A percentile compares a stretch with the other conserved stretches of the same genome.
These are phyloP conservation scores for Chloromonas sp. DNA, from an alignment of 163 green algal species.

Conservation along the genomic window DNA sequence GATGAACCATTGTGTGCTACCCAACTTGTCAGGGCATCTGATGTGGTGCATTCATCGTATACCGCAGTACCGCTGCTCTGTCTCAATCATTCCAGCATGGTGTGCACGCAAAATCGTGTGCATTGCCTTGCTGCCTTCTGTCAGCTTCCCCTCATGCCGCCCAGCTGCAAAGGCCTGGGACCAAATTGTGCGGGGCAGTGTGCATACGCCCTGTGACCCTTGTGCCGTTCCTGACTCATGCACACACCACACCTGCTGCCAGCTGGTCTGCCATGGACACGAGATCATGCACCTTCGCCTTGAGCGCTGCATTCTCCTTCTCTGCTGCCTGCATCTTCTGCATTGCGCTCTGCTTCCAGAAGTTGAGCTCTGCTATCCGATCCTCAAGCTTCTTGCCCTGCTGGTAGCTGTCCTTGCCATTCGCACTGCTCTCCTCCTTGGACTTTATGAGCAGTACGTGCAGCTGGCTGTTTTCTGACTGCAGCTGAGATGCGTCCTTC, in stretches of 20 bases:
- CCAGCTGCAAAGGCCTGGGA: no score
- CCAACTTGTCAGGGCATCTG: no score
- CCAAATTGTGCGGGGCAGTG: no score
- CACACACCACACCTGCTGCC: conserved; percentile 15
- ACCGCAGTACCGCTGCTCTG: background rate
- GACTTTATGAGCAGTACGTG: conserved; percentile 59
- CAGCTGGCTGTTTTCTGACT: conserved; percentile 63
- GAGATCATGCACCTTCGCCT: conserved; percentile 38
- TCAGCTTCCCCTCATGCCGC: no score
- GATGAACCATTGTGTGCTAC: no score
- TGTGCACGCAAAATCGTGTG: no score
- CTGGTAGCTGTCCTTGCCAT: conserved; percentile 37
- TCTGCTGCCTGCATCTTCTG: conserved; percentile 43
- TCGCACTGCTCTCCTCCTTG: conserved; percentile 37
- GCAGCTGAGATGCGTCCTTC: conserved; percentile 43
- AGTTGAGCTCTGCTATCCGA: conserved; percentile 50
- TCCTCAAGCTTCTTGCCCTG: conserved; percentile 45
- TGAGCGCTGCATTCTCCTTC: conserved; percentile 53
- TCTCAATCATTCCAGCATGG: background rate
- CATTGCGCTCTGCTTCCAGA: conserved; percentile 54
- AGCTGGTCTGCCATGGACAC: conserved; percentile 37
- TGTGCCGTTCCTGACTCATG: background rate
- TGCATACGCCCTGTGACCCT: background rate
- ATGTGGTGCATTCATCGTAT: background rate
- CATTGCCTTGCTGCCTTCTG: no score